phyloP scores from a whole-genome alignment of 1,284 basidiomycete species.

The Fomitopsis betulina region DNA sequence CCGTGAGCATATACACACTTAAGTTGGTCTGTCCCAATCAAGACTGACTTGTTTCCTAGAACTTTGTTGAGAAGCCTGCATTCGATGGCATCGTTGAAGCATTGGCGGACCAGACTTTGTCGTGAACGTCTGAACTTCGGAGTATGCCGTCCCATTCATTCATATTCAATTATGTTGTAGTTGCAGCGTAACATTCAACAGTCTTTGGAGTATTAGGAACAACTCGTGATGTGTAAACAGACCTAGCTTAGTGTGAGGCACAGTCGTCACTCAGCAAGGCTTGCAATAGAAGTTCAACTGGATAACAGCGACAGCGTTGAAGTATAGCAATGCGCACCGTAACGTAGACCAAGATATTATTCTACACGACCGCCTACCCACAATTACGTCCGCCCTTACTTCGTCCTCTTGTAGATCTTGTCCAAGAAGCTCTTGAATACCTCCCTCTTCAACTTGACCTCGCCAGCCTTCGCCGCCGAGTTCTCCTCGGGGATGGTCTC shows the following conservation, averaged over 20 bases:
- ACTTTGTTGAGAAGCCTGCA: slow-evolving; percentile 17
- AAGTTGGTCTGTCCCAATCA: neutral
- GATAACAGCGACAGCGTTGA: neutral
- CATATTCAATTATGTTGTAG: too few relatives aligned
- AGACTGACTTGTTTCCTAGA: slow-evolving; percentile 3
- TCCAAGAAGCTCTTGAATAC: slow-evolving; percentile 84
- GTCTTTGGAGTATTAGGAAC: too few relatives aligned
- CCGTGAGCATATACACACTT: slow-evolving; percentile 17
- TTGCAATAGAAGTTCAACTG: neutral
- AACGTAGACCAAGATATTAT: neutral
- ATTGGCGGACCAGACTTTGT: slow-evolving; percentile 6
- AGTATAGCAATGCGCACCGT: neutral
- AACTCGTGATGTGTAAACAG: too few relatives aligned
- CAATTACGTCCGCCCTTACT: slow-evolving; percentile 39
- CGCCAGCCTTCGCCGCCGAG: slow-evolving; percentile 20
- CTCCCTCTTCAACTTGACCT: slow-evolving; percentile 66
- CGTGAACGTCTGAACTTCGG: neutral
- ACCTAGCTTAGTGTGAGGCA: too few relatives aligned
- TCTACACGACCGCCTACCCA: neutral
- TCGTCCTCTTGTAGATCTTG: slow-evolving; percentile 88
- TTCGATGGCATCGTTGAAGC: slow-evolving; percentile 19
- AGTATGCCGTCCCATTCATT: too few relatives aligned
- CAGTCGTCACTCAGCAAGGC: too few relatives aligned
- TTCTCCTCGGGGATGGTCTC: slow-evolving; percentile 58
- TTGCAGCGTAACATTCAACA: too few relatives aligned